A percentile compares a stretch with the other conserved stretches of the same genome.
Evolutionary conservation across 805 yeast genomes (phyloP).

Genomic region (Zygosaccharomyces kombuchaensis): DNA sequence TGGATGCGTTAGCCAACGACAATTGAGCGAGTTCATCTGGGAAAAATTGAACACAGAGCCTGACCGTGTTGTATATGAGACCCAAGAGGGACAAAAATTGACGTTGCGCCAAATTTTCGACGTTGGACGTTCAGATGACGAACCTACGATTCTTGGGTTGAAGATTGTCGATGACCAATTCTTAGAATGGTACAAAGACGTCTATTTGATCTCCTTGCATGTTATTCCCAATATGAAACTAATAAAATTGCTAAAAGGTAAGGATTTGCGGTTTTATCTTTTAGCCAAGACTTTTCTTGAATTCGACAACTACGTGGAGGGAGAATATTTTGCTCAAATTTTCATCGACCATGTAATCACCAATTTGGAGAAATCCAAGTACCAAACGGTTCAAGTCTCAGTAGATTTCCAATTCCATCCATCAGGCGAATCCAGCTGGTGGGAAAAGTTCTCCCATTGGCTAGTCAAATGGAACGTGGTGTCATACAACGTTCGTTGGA

Average conservation of each 20-base stretch:
- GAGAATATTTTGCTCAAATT: constrained; percentile 38
- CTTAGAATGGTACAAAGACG: constrained; percentile 24
- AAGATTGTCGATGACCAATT: constrained; percentile 33
- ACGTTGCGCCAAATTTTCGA: constrained; percentile 28
- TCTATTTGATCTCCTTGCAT: constrained; percentile 25
- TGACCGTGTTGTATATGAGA: constrained; percentile 32
- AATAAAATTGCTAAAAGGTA: constrained; percentile 17
- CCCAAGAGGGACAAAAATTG: constrained; percentile 17
- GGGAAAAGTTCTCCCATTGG: constrained; percentile 37
- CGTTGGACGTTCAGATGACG: constrained; percentile 14
- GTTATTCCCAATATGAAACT: constrained; percentile 18
- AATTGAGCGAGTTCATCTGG: constrained; percentile 38
- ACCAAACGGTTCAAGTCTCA: constrained; percentile 38
- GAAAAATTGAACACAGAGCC: constrained; percentile 37
- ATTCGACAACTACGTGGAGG: constrained; percentile 36
- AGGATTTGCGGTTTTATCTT: constrained; percentile 27
- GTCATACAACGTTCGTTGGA: constrained; percentile 40
- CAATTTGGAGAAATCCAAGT: constrained; percentile 37
- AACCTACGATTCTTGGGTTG: constrained; percentile 24
- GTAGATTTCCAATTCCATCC: constrained; percentile 31
- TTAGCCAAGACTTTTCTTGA: constrained; percentile 37
- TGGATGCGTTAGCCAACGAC: constrained; percentile 30
- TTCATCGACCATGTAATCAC: constrained; percentile 33
- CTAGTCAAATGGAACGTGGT: constrained; percentile 36
- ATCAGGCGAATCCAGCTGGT: constrained; percentile 23